Evolutionary conservation across 2,329 filamentous ascomycete species (phyloP).

Genomic region (Nemania abortiva): DNA sequence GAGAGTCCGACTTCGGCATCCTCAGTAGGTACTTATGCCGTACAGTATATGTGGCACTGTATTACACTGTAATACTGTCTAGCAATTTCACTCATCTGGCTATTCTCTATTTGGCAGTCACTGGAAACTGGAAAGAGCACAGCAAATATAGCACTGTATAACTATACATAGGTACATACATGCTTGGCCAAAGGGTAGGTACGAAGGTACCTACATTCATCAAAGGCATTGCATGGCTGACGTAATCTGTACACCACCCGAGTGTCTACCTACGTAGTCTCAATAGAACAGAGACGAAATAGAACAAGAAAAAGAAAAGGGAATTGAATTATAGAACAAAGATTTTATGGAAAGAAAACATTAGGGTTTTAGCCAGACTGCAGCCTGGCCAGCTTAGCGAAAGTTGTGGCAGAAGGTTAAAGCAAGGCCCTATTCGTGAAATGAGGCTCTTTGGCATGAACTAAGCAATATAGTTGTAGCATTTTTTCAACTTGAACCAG

Average conservation of each 20-base stretch:
- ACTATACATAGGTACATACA: too few species aligned
- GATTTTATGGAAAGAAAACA: too few species aligned
- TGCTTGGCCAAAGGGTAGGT: too few species aligned
- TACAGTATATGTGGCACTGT: background rate
- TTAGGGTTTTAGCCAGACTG: too few species aligned
- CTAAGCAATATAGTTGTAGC: too few species aligned
- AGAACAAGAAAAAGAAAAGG: background rate
- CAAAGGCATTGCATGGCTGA: too few species aligned
- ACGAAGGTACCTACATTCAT: background rate
- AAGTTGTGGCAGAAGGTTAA: background rate
- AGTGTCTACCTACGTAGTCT: too few species aligned
- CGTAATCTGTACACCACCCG: too few species aligned
- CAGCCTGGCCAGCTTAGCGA: background rate
- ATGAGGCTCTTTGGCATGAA: too few species aligned
- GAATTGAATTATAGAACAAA: background rate
- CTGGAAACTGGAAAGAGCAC: background rate
- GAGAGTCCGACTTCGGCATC: slow-evolving; percentile 44
- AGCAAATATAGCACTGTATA: background rate
- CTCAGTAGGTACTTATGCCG: background rate
- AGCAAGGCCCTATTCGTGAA: too few species aligned
- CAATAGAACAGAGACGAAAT: too few species aligned
- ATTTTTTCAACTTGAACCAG: too few species aligned
- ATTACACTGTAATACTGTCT: background rate
- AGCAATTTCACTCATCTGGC: background rate
- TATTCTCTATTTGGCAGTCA: background rate